A percentile compares a stretch with the other conserved stretches of the same genome.
Evolutionary conservation across 2,329 filamentous ascomycete genomes (phyloP).

Genomic region (Volutella citrinella): DNA sequence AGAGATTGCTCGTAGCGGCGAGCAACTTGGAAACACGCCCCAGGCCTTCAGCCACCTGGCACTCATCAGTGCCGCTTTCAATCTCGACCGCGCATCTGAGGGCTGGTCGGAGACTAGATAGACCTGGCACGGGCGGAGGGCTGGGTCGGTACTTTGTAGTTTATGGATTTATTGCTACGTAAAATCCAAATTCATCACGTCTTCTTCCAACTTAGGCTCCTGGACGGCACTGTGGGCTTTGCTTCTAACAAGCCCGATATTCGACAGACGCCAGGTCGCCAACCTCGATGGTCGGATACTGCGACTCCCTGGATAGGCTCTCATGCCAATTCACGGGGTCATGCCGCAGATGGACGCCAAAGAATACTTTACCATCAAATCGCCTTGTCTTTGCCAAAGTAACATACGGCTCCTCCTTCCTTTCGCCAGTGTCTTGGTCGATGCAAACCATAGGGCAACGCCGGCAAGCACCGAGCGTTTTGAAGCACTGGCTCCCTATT

Average conservation of each 20-base stretch:
- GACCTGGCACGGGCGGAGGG: background rate
- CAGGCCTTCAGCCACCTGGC: constrained; percentile 77
- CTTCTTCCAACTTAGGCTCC: too few relatives aligned
- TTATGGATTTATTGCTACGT: too few relatives aligned
- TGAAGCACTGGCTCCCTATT: constrained; percentile 63
- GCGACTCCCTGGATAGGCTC: constrained; percentile 13
- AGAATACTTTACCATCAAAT: constrained; percentile 80
- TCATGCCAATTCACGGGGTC: constrained; percentile 13
- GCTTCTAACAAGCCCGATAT: too few relatives aligned
- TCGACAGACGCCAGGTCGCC: constrained; percentile 42
- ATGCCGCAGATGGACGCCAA: constrained; percentile 76
- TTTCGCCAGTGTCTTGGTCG: constrained; percentile 76
- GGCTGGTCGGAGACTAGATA: constrained; percentile 19
- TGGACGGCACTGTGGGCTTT: too few relatives aligned
- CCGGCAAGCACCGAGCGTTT: constrained; percentile 78
- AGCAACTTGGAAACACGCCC: constrained; percentile 77
- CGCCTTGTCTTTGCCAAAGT: constrained; percentile 85
- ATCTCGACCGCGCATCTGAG: constrained; percentile 55
- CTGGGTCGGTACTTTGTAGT: too few relatives aligned
- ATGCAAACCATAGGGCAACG: constrained; percentile 97
- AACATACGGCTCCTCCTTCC: constrained; percentile 80
- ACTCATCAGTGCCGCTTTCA: constrained; percentile 74
- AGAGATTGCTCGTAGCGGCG: constrained; percentile 71
- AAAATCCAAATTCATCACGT: too few relatives aligned
- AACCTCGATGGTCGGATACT: constrained; percentile 43